Base-by-base conservation (phyloP, 2,329 filamentous ascomycete genomes). In the Beauveria scarabaeidicola region DNA sequence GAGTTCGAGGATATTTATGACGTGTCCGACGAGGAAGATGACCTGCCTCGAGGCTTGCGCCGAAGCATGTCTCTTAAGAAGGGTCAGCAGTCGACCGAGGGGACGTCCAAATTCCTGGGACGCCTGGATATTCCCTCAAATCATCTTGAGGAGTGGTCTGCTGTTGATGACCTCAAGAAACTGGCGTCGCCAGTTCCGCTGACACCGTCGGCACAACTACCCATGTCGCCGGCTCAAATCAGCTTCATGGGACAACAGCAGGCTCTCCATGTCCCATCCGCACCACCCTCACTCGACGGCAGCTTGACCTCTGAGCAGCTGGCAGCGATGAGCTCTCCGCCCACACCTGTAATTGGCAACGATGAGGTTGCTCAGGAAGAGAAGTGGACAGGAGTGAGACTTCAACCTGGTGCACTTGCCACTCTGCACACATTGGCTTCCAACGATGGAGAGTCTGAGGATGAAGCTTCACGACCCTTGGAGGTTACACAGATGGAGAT, bases 1-100 rank as follows among this genome's bases (percentile, higher is more conserved):
- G 87, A 90, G 64, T 93, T 93, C 67, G 90, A 96, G 72, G 90
- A 95, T 67, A 77, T 96, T 52, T 96, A 96, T 72, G 89, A 94
- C 72, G 81, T 90, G 46, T 91, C 90, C 17, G 91, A 95, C 65
- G 85, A 91, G 58, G 91, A 96, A 66, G 80, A 83, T 9, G 70
- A 70, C 38, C 48, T 62, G 60, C 59, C 27, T 61, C 36, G 53
- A 61, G 62, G 65, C 47, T 63, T 67, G 38, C 68, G 62, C 50
- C 67, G 67, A 43, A 66, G 66, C 48, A 63, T 66, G 17, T 68
- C 70, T 67, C 65, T 66, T 71, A 71, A 68, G 78, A 83, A 65
- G 73, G 74, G 70, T 74, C 66, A 63, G 77, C 69, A 54, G 38
- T 68, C 72, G 64, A 67, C 66, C 65, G 47, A 51, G 9, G 15